Base-by-base conservation (phyloP, 208 protist genomes). In the Leptomonas pyrrhocoris region DNA sequence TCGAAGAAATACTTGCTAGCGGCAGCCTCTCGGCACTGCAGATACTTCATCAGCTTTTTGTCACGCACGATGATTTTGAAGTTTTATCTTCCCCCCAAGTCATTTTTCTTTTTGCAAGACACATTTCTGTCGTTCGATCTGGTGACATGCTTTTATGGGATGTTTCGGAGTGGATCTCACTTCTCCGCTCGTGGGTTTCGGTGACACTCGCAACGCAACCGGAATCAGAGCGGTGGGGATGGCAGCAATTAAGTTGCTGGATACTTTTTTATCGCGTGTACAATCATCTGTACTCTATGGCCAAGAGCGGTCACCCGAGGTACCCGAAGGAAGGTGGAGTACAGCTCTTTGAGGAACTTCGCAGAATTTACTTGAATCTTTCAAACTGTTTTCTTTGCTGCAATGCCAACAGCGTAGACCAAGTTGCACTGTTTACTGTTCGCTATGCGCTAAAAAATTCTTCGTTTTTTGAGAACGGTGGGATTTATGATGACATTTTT, bases 361-460 rank as follows among this genome's bases (percentile, higher is more conserved):
- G 54, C 18, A 28, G 16, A 12, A 18, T 77, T 43, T 66, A 66
- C 43, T 40, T 77, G 23, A 63, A 72, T 21, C 64, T 77, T 8
- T 61, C 72, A 6, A 64, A 68, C 30, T 54, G 54, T 36, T 72
- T 77, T 54, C 38, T 77, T 36, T 71, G 72, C 25, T 71, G 63
- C 23, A 34, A 23, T 25, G 55, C 49, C 8, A 62, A 28, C 30
- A 62, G 31, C 38, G 40, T 61, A 13, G 49, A 68, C 7, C 64
- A 72, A 1, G 72, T 71, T 21, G 72, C 72, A 5, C 0, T 40
- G 2, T 53, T 19, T 19, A 21, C 48, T 13, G 28, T 68, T 45
- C 63, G 56, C 16, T 77, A 62, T 53, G 72, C 57, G 18, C 18
- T 67, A 9, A 31, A 23, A 19, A 70, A 68, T 34, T 15, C 7